These are phyloP conservation scores for Amyloporia xantha DNA, from an alignment of 768 basidiomycete species.

Conservation along the genomic window DNA sequence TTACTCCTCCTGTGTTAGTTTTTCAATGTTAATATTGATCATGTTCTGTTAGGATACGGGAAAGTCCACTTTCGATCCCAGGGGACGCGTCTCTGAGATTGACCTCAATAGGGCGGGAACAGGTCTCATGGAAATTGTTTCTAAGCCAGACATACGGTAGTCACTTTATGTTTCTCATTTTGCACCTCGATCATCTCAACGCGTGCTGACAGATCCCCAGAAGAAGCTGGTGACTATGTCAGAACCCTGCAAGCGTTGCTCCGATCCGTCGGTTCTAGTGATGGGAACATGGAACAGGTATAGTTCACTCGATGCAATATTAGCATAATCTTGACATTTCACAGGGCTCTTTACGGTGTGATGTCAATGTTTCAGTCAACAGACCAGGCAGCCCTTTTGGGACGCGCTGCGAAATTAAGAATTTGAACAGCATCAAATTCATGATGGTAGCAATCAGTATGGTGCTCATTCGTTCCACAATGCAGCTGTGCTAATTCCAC, in stretches of 20 bases:
- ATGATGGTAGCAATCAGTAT: conserved; percentile 80
- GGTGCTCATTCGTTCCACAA: no score
- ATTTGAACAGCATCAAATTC: conserved; percentile 86
- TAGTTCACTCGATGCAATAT: conserved; percentile 2
- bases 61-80: conserved; percentile 63
- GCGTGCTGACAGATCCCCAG: conserved; percentile 55
- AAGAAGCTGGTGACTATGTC: conserved; percentile 88
- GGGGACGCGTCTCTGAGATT: conserved; percentile 48
- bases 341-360: conserved; percentile 90
- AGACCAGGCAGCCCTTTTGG: conserved; percentile 54
- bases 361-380: conserved; percentile 92
- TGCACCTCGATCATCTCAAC: not conserved
- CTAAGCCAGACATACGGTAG: conserved; percentile 88
- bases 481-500: not conserved
- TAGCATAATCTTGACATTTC: conserved; percentile 3
- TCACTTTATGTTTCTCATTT: conserved; percentile 11
- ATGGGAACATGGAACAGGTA: conserved; percentile 97
- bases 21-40: conserved; percentile 7
- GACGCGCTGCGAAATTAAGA: conserved; percentile 94
- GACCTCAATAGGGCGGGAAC: conserved; percentile 90
- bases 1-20: no score
- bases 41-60: conserved; percentile 70
- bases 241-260: conserved; percentile 74
- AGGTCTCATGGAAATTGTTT: conserved; percentile 93
- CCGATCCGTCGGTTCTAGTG: conserved; percentile 79